Percentiles rank a stretch among this genome's conserved stretches.
Conservation (phyloP, 768 basidiomycete species). For the Podaxis rugospora region DNA sequence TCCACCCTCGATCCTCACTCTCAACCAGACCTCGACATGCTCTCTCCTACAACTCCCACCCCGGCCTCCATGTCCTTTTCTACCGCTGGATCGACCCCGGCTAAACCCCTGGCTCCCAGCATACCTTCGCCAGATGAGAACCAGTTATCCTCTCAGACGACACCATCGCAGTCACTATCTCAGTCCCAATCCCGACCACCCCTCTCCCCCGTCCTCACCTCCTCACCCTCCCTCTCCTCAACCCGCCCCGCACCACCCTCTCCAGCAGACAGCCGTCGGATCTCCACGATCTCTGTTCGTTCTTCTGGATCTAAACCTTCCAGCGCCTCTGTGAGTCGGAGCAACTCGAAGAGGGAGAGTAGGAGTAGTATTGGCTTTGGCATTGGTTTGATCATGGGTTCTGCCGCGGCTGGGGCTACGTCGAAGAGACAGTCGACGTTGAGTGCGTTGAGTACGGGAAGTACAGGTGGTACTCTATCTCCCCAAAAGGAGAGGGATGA, state of each 20-base stretch:
- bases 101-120: neutral
- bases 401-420: neutral
- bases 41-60: slow-evolving; percentile 24
- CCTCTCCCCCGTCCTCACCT: neutral
- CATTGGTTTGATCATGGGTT: neutral
- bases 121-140: neutral
- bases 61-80: slow-evolving; percentile 19
- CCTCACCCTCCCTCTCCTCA: neutral
- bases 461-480: neutral
- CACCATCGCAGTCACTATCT: neutral
- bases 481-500: neutral
- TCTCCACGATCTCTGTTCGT: neutral
- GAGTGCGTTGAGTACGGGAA: neutral
- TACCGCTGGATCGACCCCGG: slow-evolving; percentile 2
- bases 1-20: slow-evolving; percentile 3
- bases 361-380: neutral
- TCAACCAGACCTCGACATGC: slow-evolving; percentile 7
- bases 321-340: neutral
- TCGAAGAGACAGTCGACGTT: neutral
- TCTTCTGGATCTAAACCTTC: neutral
- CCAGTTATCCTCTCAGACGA: slow-evolving; percentile 2
- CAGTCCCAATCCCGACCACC: neutral
- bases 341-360: neutral
- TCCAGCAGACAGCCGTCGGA: neutral
- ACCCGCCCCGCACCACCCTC: neutral